Evolutionary conservation across 768 basidiomycete genomes (phyloP).

Genomic region (Collybia mongolica): DNA sequence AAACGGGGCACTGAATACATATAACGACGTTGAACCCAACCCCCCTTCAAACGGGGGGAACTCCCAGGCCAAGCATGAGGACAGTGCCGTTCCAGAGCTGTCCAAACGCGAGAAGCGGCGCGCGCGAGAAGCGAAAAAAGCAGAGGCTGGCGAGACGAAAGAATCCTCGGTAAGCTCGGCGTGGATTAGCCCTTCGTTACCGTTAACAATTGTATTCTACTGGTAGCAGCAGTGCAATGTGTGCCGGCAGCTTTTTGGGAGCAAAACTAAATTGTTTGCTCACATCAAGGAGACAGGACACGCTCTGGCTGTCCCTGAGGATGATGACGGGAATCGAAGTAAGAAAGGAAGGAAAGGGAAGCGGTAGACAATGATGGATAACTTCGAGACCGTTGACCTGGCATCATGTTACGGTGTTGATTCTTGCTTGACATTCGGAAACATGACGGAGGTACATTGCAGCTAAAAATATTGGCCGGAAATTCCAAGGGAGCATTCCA

Average conservation of each 20-base stretch:
- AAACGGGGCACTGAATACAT: not conserved
- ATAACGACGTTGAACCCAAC: conserved; percentile 6
- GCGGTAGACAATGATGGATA: conserved; percentile 16
- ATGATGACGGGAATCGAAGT: conserved; percentile 21
- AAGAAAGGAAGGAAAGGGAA: conserved; percentile 40
- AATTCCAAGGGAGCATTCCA: no score
- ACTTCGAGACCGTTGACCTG: no score
- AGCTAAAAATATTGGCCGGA: no score
- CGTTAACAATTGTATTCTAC: conserved; percentile 8
- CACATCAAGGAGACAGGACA: conserved; percentile 76
- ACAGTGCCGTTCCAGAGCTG: conserved; percentile 16
- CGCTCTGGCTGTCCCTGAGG: conserved; percentile 46
- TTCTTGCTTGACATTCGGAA: no score
- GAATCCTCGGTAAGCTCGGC: not conserved
- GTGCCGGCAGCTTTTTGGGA: conserved; percentile 61
- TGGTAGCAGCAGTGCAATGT: conserved; percentile 59
- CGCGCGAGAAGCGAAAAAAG: conserved; percentile 76
- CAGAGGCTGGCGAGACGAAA: conserved; percentile 31
- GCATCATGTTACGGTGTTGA: no score
- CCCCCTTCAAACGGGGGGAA: not conserved
- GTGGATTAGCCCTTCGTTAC: no score
- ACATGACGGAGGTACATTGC: no score
- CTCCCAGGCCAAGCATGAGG: not conserved
- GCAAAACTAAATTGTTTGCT: conserved; percentile 70
- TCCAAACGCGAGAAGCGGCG: conserved; percentile 84